A percentile compares a stretch with the other conserved stretches of the same genome.
phyloP scores from a whole-genome alignment of 305 asterid genomes.

The Caryopteris hybrid region DNA sequence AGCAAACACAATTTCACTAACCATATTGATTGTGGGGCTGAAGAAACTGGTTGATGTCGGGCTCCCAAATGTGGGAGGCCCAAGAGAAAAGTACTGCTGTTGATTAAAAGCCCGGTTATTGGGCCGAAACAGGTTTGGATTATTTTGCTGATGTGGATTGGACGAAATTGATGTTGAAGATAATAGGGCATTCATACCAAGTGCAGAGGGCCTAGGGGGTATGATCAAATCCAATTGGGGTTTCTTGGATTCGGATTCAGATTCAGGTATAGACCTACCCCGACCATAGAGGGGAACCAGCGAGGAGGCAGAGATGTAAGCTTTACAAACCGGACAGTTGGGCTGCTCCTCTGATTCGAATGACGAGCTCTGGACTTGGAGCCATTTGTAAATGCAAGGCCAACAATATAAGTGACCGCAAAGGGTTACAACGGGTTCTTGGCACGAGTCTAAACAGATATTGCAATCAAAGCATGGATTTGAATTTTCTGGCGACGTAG shows the following conservation, averaged over 20 bases:
- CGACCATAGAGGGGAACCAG: conserved; percentile 84
- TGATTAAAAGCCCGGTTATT: conserved; percentile 30
- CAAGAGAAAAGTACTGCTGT: conserved; percentile 36
- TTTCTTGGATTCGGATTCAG: conserved; percentile 44
- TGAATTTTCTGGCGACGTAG: conserved; percentile 33
- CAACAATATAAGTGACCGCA: conserved; percentile 70
- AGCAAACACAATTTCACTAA: conserved; percentile 56
- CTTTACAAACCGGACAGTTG: conserved; percentile 76
- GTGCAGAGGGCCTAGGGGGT: conserved; percentile 70
- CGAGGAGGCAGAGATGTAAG: conserved; percentile 52
- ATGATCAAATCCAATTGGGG: conserved; percentile 34
- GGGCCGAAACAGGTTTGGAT: conserved; percentile 25
- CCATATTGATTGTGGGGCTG: conserved; percentile 68
- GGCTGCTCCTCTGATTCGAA: conserved; percentile 53
- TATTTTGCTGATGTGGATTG: conserved; percentile 27
- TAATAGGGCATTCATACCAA: conserved; percentile 25
- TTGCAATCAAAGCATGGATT: conserved; percentile 80
- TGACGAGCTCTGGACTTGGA: conserved; percentile 51
- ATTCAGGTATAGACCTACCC: conserved; percentile 43
- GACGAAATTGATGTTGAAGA: conserved; percentile 28
- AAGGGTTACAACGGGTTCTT: conserved; percentile 64
- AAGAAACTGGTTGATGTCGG: conserved; percentile 31
- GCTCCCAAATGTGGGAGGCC: conserved; percentile 38
- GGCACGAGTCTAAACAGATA: conserved; percentile 58
- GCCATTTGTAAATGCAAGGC: conserved; percentile 83